phyloP scores from a whole-genome alignment of 371 early-diverging fungal species.

The Phascolomyces articulosus region DNA sequence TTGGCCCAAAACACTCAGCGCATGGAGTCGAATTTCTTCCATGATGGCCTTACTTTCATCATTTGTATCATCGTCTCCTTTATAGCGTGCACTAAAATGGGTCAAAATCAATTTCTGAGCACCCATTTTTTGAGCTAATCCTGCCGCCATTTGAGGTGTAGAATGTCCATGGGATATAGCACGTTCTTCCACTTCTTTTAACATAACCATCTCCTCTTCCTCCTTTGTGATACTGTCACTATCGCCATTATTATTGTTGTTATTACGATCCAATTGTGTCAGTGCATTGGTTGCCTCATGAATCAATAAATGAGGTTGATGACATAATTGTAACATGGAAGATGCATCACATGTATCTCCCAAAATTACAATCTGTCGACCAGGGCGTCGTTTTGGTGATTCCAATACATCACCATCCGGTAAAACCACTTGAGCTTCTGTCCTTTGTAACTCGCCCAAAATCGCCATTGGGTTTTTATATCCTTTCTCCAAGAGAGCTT shows the following conservation, averaged over 20 bases:
- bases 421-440: constrained; percentile 33
- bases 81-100: constrained; percentile 64
- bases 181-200: constrained; percentile 35
- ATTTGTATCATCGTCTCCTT: constrained; percentile 59
- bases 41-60: constrained; percentile 47
- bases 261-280: constrained; percentile 33
- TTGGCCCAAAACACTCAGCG: constrained; percentile 40
- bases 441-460: constrained; percentile 48
- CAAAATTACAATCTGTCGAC: constrained; percentile 55
- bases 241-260: too few relatives aligned
- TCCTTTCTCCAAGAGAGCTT: constrained; percentile 32
- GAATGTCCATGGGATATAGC: constrained; percentile 61
- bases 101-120: constrained; percentile 55
- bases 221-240: too few relatives aligned
- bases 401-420: constrained; percentile 50
- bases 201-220: constrained; percentile 6
- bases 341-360: constrained; percentile 62
- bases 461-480: constrained; percentile 50
- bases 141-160: constrained; percentile 67
- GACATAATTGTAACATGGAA: constrained; percentile 14
- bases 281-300: constrained; percentile 70
- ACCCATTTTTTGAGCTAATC: constrained; percentile 41
- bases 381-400: constrained; percentile 43
- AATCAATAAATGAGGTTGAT: constrained; percentile 40
- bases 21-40: constrained; percentile 57